These are phyloP conservation scores for Spatholobus suberectus DNA, from an alignment of 306 rosid species.

Conservation along the genomic window DNA sequence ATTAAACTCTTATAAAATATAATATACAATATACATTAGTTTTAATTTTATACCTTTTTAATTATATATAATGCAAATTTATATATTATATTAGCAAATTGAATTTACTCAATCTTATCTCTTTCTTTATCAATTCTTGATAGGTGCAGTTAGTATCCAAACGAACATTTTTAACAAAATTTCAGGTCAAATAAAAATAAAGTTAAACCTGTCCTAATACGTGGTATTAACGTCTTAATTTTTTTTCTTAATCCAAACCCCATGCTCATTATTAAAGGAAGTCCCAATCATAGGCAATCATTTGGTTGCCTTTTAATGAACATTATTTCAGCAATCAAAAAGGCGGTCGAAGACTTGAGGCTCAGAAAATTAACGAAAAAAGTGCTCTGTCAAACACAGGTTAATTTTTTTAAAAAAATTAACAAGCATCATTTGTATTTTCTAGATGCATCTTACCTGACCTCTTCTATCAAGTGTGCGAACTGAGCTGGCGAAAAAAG, in stretches of 20 bases:
- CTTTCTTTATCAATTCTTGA: background rate
- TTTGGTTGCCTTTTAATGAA: constrained; percentile 44
- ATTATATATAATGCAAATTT: background rate
- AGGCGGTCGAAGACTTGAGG: constrained; percentile 40
- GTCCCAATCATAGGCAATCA: constrained; percentile 56
- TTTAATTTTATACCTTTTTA: background rate
- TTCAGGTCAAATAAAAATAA: background rate
- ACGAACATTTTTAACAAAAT: background rate
- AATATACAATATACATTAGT: too few relatives aligned
- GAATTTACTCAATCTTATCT: too few relatives aligned
- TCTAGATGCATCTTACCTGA: background rate
- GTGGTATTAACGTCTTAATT: background rate
- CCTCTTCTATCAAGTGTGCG: constrained; percentile 32
- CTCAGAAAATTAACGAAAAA: constrained; percentile 14
- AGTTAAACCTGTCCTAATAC: background rate
- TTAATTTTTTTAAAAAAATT: background rate
- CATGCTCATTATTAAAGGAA: constrained; percentile 40
- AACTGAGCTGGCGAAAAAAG: constrained; percentile 45
- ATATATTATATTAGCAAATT: background rate
- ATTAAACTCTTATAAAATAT: too few relatives aligned
- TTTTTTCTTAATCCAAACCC: background rate
- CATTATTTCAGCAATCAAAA: constrained; percentile 39
- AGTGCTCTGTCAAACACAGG: background rate
- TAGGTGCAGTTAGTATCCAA: background rate
- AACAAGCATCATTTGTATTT: constrained; percentile 9